phyloP scores from a whole-genome alignment of 257 asterid species.

The Nicotiana paniculata region DNA sequence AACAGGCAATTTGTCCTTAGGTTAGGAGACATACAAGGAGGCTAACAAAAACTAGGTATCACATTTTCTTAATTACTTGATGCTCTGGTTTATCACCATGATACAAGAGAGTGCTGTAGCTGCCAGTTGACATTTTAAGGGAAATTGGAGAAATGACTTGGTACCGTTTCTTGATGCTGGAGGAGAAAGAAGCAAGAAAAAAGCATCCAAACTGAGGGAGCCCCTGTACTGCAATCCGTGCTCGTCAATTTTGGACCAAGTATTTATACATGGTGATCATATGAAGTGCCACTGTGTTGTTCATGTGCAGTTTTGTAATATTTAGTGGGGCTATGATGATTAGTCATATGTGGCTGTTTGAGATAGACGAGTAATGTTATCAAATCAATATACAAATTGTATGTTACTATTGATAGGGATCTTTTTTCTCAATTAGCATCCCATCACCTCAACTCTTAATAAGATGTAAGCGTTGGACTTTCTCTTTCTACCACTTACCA shows the following conservation, averaged over 20 bases:
- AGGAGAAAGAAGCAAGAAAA: not conserved
- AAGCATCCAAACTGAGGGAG: not conserved
- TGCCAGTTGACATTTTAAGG: not conserved
- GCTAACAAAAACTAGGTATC: not conserved
- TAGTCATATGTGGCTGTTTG: not conserved
- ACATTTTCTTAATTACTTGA: not conserved
- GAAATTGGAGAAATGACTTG: not conserved
- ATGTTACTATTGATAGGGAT: not conserved
- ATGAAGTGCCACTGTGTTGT: not conserved
- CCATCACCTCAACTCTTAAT: not conserved
- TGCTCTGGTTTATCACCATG: not conserved
- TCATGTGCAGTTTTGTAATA: not conserved
- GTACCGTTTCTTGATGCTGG: not conserved
- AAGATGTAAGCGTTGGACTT: no score
- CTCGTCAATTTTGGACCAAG: not conserved
- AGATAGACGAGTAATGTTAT: not conserved
- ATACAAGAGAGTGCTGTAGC: not conserved
- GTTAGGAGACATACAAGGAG: slow-evolving; percentile 21
- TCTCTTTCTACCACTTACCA: no score
- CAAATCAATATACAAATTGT: not conserved
- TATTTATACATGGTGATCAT: not conserved
- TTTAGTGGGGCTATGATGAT: not conserved
- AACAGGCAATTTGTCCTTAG: slow-evolving; percentile 58
- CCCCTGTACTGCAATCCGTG: not conserved
- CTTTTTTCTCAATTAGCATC: not conserved